These are phyloP conservation scores for Xylaria grammica DNA, from an alignment of 495 filamentous ascomycete species.

Conservation along the genomic window DNA sequence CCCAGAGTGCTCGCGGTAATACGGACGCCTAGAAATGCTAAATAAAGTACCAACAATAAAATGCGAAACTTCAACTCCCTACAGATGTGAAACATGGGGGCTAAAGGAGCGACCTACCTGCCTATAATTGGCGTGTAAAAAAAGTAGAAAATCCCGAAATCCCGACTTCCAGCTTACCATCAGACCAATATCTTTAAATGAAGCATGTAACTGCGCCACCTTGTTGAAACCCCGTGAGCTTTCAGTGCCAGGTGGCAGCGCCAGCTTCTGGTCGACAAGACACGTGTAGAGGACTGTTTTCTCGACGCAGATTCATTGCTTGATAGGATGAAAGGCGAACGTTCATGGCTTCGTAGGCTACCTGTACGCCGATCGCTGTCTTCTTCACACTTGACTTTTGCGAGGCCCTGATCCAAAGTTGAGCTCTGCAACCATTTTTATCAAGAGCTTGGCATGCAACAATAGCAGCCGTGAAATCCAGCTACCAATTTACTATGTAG, in stretches of 20 bases:
- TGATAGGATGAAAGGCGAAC: neutral
- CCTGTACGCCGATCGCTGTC: neutral
- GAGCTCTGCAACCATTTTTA: constrained; percentile 2
- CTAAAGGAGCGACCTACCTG: too few species aligned
- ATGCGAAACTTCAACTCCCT: too few species aligned
- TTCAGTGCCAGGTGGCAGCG: neutral
- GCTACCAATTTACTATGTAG: neutral
- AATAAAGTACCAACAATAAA: too few species aligned
- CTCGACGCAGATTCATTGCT: neutral
- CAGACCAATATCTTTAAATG: neutral
- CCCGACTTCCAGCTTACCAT: neutral
- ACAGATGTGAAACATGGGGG: neutral
- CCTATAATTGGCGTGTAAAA: neutral
- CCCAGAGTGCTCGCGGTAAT: neutral
- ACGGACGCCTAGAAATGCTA: too few species aligned
- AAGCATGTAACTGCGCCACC: neutral
- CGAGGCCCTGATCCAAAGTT: neutral
- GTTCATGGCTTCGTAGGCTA: neutral
- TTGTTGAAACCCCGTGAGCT: neutral
- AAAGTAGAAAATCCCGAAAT: constrained; percentile 8
- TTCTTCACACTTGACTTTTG: neutral
- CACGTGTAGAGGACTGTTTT: constrained; percentile 2
- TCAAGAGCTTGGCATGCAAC: neutral
- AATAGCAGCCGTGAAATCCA: neutral
- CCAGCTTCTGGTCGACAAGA: neutral